phyloP scores from a whole-genome alignment of 1,139 yeast genomes.

The Saccharomyces pastorianus region DNA sequence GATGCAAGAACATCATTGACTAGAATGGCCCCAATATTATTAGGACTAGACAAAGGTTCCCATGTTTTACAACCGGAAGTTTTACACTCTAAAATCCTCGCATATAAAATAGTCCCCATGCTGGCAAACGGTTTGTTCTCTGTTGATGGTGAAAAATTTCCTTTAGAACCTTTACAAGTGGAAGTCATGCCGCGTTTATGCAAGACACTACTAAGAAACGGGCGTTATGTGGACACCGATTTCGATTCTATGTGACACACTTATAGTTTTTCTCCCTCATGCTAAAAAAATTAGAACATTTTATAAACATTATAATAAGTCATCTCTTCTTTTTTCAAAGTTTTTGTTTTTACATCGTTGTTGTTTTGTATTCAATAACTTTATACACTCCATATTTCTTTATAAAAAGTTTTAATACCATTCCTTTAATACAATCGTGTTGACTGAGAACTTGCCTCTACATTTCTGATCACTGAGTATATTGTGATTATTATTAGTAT shows the following conservation, averaged over 20 bases:
- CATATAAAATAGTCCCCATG: slow-evolving; percentile 68
- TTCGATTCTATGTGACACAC: slow-evolving; percentile 26
- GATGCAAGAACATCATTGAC: slow-evolving; percentile 54
- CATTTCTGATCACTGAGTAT: neutral
- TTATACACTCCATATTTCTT: neutral
- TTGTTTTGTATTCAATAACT: neutral
- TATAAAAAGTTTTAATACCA: neutral
- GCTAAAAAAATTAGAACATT: neutral
- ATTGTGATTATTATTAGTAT: neutral
- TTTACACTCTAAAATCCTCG: slow-evolving; percentile 65
- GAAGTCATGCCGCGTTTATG: slow-evolving; percentile 54
- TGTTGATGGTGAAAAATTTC: slow-evolving; percentile 85
- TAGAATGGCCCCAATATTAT: slow-evolving; percentile 50
- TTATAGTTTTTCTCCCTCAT: neutral
- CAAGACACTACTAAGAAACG: slow-evolving; percentile 35
- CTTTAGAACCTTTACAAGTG: slow-evolving; percentile 71
- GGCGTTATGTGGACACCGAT: slow-evolving; percentile 32
- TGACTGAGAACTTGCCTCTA: neutral
- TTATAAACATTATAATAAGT: no score
- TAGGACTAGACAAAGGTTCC: slow-evolving; percentile 61
- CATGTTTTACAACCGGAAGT: slow-evolving; percentile 65
- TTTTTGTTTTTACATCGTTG: neutral
- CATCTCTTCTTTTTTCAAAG: neutral
- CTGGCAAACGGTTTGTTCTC: slow-evolving; percentile 51
- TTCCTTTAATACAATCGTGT: slow-evolving; percentile 1